phyloP scores from a whole-genome alignment of 1,284 basidiomycete species.

The Pseudozyma sp. region DNA sequence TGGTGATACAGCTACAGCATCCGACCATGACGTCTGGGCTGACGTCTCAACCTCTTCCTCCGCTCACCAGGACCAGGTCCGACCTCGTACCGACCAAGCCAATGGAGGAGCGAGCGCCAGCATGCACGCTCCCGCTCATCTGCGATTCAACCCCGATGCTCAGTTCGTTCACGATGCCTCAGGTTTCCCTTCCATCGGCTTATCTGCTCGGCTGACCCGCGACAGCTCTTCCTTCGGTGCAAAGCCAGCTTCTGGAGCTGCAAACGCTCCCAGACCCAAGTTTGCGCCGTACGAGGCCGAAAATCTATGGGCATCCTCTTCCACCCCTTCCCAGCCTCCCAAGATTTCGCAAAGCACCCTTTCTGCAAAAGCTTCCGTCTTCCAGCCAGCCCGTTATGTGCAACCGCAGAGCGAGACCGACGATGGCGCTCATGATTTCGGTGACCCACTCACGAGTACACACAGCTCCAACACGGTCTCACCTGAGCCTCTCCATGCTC shows the following conservation, averaged over 20 bases:
- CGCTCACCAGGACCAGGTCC: neutral
- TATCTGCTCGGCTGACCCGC: slow-evolving; percentile 30
- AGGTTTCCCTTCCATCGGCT: slow-evolving; percentile 32
- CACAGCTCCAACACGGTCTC: slow-evolving; percentile 15
- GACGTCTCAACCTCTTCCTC: slow-evolving; percentile 16
- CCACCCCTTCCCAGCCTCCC: slow-evolving; percentile 16
- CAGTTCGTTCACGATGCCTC: slow-evolving; percentile 17
- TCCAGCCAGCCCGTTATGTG: slow-evolving; percentile 14
- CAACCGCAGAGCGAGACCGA: slow-evolving; percentile 6
- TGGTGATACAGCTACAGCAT: slow-evolving; percentile 2
- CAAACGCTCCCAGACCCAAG: slow-evolving; percentile 16
- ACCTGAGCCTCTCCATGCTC: neutral
- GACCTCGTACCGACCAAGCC: slow-evolving; percentile 14
- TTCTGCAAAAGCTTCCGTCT: slow-evolving; percentile 34
- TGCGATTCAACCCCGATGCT: slow-evolving; percentile 3
- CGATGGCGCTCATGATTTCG: slow-evolving; percentile 15
- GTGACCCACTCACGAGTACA: slow-evolving; percentile 32
- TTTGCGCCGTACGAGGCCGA: slow-evolving; percentile 39
- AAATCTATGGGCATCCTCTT: slow-evolving; percentile 31
- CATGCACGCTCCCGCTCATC: slow-evolving; percentile 44
- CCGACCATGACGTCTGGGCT: slow-evolving; percentile 30
- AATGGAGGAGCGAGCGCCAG: slow-evolving; percentile 51
- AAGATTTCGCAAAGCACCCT: slow-evolving; percentile 13
- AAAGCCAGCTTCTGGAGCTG: slow-evolving; percentile 6
- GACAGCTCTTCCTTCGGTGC: slow-evolving; percentile 39